phyloP scores from a whole-genome alignment of 2,329 filamentous ascomycete genomes.

The Exserohilum rostratum region DNA sequence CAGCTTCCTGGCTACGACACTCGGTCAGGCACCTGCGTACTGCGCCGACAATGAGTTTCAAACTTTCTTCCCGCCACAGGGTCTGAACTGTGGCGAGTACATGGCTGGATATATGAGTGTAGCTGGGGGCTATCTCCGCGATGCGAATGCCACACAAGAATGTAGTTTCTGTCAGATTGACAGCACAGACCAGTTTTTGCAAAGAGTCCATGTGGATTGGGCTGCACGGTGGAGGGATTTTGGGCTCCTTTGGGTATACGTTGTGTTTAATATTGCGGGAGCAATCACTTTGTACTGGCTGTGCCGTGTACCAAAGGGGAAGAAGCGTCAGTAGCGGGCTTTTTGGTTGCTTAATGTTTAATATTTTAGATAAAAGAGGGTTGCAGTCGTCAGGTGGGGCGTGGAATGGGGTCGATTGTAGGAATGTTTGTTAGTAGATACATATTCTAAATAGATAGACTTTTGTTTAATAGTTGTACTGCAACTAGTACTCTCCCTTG shows the following conservation, averaged over 20 bases:
- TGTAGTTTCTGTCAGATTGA: constrained; percentile 58
- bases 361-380: too few relatives aligned
- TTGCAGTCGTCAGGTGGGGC: too few relatives aligned
- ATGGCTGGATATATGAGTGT: constrained; percentile 50
- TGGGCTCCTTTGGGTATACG: constrained; percentile 58
- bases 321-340: constrained; percentile 46
- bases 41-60: constrained; percentile 54
- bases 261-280: constrained; percentile 57
- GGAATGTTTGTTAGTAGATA: too few relatives aligned
- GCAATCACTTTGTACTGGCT: constrained; percentile 61
- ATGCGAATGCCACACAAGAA: constrained; percentile 47
- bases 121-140: constrained; percentile 51
- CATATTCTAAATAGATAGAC: neutral
- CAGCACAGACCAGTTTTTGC: constrained; percentile 57
- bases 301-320: constrained; percentile 56
- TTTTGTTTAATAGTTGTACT: neutral
- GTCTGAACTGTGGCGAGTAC: constrained; percentile 52
- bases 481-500: too few relatives aligned
- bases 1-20: constrained; percentile 59
- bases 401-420: too few relatives aligned
- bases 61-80: constrained; percentile 47
- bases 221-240: constrained; percentile 65
- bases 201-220: constrained; percentile 50
- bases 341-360: too few relatives aligned
- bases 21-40: constrained; percentile 56